A percentile compares a stretch with the other conserved stretches of the same genome.
phyloP scores from a whole-genome alignment of 2,329 filamentous ascomycete genomes.

The Fusarium sp. region DNA sequence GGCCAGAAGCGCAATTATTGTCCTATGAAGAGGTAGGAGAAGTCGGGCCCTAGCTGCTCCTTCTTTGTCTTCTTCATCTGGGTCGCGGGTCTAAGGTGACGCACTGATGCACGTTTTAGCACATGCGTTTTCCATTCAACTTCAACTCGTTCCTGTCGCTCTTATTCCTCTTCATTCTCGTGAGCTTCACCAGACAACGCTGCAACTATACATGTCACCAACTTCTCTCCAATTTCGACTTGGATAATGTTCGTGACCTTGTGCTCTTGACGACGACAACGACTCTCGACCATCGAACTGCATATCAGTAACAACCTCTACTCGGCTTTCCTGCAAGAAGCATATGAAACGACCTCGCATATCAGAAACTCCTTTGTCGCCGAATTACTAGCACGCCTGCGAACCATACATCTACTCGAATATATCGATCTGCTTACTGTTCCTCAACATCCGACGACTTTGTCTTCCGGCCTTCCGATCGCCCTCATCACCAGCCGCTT shows the following conservation, averaged over 20 bases:
- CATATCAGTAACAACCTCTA: constrained; percentile 1
- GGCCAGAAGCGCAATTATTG: constrained; percentile 17
- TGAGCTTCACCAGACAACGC: constrained; percentile 20
- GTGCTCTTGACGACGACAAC: constrained; percentile 2
- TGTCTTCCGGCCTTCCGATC: not conserved
- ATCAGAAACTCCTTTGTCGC: constrained; percentile 12
- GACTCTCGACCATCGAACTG: not conserved
- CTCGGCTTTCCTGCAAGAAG: constrained; percentile 6
- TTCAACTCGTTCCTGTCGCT: constrained; percentile 32
- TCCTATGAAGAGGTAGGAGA: constrained; percentile 28
- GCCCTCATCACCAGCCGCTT: constrained; percentile 1
- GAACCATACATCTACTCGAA: constrained; percentile 13
- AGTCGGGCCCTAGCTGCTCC: constrained; percentile 20
- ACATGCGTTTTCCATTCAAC: constrained; percentile 33
- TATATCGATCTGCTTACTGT: constrained; percentile 9
- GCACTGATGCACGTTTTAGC: constrained; percentile 36
- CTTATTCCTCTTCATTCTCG: constrained; percentile 28
- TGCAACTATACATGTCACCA: constrained; percentile 17
- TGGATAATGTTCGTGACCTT: not conserved
- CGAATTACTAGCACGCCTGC: constrained; percentile 18
- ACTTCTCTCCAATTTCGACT: constrained; percentile 7
- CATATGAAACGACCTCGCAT: constrained; percentile 7
- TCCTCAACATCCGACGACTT: constrained; percentile 9
- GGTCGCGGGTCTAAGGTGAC: constrained; percentile 37
- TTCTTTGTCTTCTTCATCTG: constrained; percentile 29